A percentile compares a stretch with the other conserved stretches of the same genome.
These are phyloP conservation scores for Rhizopus microsporus DNA, from an alignment of 371 early-diverging fungal genomes.

Conservation along the genomic window DNA sequence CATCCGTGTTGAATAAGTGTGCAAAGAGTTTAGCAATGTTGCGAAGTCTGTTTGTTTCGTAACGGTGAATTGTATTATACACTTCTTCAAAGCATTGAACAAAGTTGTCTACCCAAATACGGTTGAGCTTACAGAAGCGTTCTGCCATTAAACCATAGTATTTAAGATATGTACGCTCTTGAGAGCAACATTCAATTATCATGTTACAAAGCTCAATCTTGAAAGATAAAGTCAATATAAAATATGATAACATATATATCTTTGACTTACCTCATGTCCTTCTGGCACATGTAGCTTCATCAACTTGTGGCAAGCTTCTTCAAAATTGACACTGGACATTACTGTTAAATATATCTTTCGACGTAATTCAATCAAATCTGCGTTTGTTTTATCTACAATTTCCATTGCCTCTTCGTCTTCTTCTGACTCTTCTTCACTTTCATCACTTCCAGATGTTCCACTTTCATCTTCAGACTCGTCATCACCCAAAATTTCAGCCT, in stretches of 20 bases:
- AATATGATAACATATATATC: neutral
- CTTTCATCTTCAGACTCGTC: conserved; percentile 61
- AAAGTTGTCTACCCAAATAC: conserved; percentile 80
- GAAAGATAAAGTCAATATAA: no score
- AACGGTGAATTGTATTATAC: conserved; percentile 90
- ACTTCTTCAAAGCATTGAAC: conserved; percentile 77
- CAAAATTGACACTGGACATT: conserved; percentile 94
- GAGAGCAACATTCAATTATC: conserved; percentile 96
- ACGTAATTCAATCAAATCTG: conserved; percentile 86
- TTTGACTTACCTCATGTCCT: conserved; percentile 71
- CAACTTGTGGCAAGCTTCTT: conserved; percentile 96
- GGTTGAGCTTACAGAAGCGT: conserved; percentile 87
- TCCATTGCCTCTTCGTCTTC: conserved; percentile 52
- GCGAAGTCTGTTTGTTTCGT: conserved; percentile 92
- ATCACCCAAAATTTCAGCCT: conserved; percentile 91
- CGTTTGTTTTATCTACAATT: conserved; percentile 87
- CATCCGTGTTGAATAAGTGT: conserved; percentile 87
- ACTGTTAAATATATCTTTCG: conserved; percentile 94
- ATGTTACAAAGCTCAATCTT: conserved; percentile 90
- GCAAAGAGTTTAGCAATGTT: conserved; percentile 92
- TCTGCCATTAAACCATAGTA: conserved; percentile 95
- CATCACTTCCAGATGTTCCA: conserved; percentile 53
- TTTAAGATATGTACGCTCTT: conserved; percentile 92
- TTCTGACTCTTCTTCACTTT: conserved; percentile 32
- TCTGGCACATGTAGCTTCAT: conserved; percentile 81